Evolutionary conservation across 2,329 filamentous ascomycete genomes (phyloP), one percentile per base, ranked within the genome.

Genomic region (Colletotrichum sp.): DNA sequence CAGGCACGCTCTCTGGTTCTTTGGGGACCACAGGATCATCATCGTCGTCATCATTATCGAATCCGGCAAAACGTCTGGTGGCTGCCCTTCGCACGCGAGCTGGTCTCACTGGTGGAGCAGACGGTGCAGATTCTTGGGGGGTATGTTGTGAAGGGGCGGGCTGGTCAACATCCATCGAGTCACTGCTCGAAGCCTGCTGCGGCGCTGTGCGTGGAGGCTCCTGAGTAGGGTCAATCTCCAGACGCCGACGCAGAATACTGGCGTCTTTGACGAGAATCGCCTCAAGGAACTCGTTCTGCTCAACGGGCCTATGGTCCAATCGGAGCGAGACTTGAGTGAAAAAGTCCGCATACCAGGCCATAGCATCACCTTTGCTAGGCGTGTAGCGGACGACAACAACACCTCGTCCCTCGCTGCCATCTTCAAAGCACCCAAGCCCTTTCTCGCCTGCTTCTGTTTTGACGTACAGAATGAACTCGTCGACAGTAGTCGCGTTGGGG

Each of bases 201-300:
- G 61, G 80, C 69, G n/a, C 64, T 78, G 73, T 69, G 71, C 70
- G 78, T 6, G 82, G 77, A 61, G 83, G 81, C 8, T 77, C 78
- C 76, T 79, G 77, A 10, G 79, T 84, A 66, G 78, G 81, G 74
- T 88, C 88, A 55, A 91, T 85, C 78, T 93, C 89, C 4, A 97
- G 89, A 8, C 93, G 90, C 48, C 92, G 91, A 73, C 94, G 92
- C 24, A 98, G 87, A 58, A 91, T 89, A 75, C 90, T 91, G 8
- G 95, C 91, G 84, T 98, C 93, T 66, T 94, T 94, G n/a, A 88
- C 92, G 32, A 98, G 85, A 61, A 99, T 97, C 2, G 94, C 94
- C 83, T 98, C 95, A 3, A 99, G 88, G 77, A 99, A 98, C 79
- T 98, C 96, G 73, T 94, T 96, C 81, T 98, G 96, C 79, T 96